Evolutionary conservation across 2,329 filamentous ascomycete species (phyloP).

Genomic region (Metarhizium brunneum): DNA sequence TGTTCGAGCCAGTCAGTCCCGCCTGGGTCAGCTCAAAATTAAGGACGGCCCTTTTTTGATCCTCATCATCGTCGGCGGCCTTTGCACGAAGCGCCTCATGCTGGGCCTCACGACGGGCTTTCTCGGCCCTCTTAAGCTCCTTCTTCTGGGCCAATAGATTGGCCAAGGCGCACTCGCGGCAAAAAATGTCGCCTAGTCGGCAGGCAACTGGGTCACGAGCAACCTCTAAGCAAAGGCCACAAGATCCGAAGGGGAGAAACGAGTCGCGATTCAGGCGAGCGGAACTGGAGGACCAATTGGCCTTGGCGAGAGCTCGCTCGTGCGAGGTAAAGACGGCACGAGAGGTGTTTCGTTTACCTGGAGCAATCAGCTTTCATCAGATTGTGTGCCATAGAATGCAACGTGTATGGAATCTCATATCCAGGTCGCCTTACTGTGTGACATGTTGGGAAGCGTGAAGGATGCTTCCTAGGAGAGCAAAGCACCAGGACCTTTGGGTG

Average conservation of each 20-base stretch:
- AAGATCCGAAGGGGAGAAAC: slow-evolving; percentile 85
- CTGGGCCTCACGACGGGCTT: slow-evolving; percentile 49
- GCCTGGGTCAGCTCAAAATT: slow-evolving; percentile 84
- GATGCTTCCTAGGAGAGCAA: too few species aligned
- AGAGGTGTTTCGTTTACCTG: slow-evolving; percentile 81
- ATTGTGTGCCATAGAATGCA: background rate
- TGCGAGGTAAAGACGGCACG: slow-evolving; percentile 89
- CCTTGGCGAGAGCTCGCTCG: slow-evolving; percentile 74
- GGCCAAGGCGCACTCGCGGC: slow-evolving; percentile 82
- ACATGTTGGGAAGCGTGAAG: slow-evolving; percentile 24
- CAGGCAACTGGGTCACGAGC: slow-evolving; percentile 80
- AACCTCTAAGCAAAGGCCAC: slow-evolving; percentile 74
- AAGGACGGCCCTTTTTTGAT: slow-evolving; percentile 56
- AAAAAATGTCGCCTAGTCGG: slow-evolving; percentile 80
- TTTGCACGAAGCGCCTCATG: slow-evolving; percentile 53
- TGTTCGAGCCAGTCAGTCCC: slow-evolving; percentile 42
- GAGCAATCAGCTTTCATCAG: background rate
- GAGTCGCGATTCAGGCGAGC: slow-evolving; percentile 85
- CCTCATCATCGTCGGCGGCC: slow-evolving; percentile 57
- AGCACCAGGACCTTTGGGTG: too few species aligned
- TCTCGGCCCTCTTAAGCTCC: slow-evolving; percentile 77
- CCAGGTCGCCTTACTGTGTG: slow-evolving; percentile 34
- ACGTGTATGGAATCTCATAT: background rate
- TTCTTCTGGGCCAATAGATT: slow-evolving; percentile 89
- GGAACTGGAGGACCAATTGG: slow-evolving; percentile 70